phyloP scores from a whole-genome alignment of 2,329 filamentous ascomycete species.

The Colletotrichum tabaci region DNA sequence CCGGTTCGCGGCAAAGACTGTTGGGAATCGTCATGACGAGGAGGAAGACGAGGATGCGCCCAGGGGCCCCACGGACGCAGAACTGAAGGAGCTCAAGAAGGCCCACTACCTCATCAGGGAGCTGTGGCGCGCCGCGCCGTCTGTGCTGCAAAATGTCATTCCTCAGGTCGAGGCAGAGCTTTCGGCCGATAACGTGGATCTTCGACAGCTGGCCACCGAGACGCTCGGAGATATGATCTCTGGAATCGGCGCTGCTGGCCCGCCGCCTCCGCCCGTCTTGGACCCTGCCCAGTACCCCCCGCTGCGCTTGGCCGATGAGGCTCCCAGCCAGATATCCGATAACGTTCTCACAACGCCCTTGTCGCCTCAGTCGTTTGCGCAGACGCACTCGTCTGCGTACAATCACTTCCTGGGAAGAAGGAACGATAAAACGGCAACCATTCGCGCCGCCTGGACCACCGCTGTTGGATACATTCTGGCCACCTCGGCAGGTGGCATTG shows the following conservation, averaged over 20 bases:
- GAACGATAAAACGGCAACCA: constrained; percentile 87
- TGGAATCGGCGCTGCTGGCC: constrained; percentile 92
- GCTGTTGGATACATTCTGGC: constrained; percentile 87
- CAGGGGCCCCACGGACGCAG: constrained; percentile 81
- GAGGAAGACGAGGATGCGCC: constrained; percentile 75
- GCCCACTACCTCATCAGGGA: constrained; percentile 92
- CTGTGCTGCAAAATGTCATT: constrained; percentile 92
- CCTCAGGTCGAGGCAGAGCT: constrained; percentile 94
- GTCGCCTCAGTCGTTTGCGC: constrained; percentile 90
- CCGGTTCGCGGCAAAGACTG: constrained; percentile 68
- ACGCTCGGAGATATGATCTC: constrained; percentile 96
- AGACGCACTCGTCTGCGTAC: constrained; percentile 84
- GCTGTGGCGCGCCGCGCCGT: constrained; percentile 91
- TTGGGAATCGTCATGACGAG: constrained; percentile 71
- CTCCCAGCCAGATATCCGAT: constrained; percentile 62
- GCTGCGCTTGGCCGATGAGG: constrained; percentile 73
- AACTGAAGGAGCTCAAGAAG: constrained; percentile 89
- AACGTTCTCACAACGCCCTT: constrained; percentile 85
- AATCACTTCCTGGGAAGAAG: constrained; percentile 87
- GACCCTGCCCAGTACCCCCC: constrained; percentile 91
- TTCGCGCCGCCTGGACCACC: constrained; percentile 89
- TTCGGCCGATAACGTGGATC: constrained; percentile 87
- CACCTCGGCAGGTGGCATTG: constrained; percentile 93
- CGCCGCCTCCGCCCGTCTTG: constrained; percentile 78
- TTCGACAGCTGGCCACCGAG: constrained; percentile 91